These are phyloP conservation scores for Melaleuca alternifolia DNA, from an alignment of 345 rosid genomes.

Conservation along the genomic window DNA sequence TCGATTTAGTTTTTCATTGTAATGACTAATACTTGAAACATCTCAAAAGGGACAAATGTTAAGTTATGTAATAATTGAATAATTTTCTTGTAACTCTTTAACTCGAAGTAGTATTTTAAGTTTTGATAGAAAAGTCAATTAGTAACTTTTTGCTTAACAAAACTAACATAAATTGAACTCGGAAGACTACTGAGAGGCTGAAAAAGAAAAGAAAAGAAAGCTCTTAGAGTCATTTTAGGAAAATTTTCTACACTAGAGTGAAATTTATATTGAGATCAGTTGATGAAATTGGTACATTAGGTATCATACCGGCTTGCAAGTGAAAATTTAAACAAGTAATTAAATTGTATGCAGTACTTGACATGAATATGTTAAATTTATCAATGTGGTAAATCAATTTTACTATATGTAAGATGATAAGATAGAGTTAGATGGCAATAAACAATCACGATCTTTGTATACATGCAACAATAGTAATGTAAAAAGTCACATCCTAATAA, in stretches of 20 bases:
- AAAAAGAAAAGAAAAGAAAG: background rate
- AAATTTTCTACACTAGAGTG: background rate
- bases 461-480: background rate
- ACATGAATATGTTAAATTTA: background rate
- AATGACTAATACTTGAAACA: background rate
- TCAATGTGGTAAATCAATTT: background rate
- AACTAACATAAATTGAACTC: background rate
- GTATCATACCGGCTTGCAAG: background rate
- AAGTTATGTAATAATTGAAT: background rate
- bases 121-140: background rate
- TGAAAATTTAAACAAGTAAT: background rate
- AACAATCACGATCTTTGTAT: background rate
- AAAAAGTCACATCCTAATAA: background rate
- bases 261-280: background rate
- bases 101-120: background rate
- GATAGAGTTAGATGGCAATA: background rate
- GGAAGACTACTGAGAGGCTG: background rate
- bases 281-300: background rate
- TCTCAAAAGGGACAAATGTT: background rate
- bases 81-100: background rate
- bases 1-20: background rate
- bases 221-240: background rate
- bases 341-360: background rate
- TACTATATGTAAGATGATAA: background rate
- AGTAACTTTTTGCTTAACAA: background rate